Conservation (phyloP, 768 basidiomycete species). For the Hericium rajendrae region DNA sequence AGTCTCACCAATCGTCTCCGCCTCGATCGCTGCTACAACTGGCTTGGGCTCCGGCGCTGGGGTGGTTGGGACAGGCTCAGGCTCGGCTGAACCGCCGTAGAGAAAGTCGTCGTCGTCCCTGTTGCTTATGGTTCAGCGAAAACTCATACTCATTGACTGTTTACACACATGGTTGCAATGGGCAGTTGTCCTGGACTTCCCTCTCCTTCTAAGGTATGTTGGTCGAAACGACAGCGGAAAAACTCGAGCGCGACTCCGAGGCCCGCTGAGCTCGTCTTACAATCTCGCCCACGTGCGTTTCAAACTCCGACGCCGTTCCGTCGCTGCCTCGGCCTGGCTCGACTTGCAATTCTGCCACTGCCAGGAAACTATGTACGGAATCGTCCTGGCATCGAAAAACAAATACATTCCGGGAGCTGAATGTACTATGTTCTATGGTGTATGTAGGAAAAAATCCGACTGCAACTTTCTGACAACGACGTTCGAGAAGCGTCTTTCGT, state of each 20-base stretch:
- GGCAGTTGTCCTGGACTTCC: not conserved
- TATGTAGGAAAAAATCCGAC: too few relatives aligned
- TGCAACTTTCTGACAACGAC: too few relatives aligned
- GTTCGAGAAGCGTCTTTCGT: too few relatives aligned
- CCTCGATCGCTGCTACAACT: not conserved
- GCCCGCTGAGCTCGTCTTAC: not conserved
- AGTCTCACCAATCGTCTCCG: not conserved
- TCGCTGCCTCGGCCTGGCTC: not conserved
- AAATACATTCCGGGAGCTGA: too few relatives aligned
- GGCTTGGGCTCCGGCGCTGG: constrained; percentile 29
- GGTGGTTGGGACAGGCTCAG: constrained; percentile 8
- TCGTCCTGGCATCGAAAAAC: too few relatives aligned
- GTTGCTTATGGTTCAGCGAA: constrained; percentile 1
- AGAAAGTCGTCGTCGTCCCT: constrained; percentile 27
- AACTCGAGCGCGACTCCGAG: not conserved
- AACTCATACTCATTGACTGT: not conserved
- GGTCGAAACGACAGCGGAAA: not conserved
- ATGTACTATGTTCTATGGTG: too few relatives aligned
- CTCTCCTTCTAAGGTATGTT: not conserved
- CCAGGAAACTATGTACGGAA: too few relatives aligned
- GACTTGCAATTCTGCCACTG: too few relatives aligned
- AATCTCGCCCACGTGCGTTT: not conserved
- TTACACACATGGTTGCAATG: constrained; percentile 1
- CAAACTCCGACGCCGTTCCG: constrained; percentile 1
- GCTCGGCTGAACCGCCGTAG: constrained; percentile 19